Evolutionary conservation across 2,329 filamentous ascomycete species (phyloP), one percentile per base, ranked within the genome.

Genomic region (Fusarium annulatum): DNA sequence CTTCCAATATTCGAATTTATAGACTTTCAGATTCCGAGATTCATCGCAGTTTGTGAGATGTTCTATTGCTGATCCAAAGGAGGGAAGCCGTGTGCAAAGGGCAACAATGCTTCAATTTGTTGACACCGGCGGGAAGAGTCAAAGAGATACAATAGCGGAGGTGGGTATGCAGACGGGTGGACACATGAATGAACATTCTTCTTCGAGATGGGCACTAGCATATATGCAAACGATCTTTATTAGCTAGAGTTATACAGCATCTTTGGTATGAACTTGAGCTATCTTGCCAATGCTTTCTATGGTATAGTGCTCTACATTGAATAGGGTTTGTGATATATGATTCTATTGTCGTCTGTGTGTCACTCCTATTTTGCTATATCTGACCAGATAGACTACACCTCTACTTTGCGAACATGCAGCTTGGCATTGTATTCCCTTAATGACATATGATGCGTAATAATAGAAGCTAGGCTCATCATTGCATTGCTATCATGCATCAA

Each of bases 31-130:
- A 21, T n/a, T n/a, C 5, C 7, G 30, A 42, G 34, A 43, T 12
- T 43, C 52, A 48, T 59, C 30, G 26, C 52, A 30, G 41, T 38
- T 65, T 48, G 45, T 45, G 36, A 23, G 48, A 39, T 52, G 45
- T 23, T 38, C 33, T 28, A 52, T 67, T 39, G 14, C 38, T 36
- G 12, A n/a, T 55, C 28, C 39, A 53, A 56, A 34, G 36, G 36
- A 39, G n/a, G 2, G n/a, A 28, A 34, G 28, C 42, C 64, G 59
- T 65, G 69, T 69, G 65, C 26, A 36, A 34, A 34, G 23, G 36
- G 45, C 48, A 43, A 59, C 59, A 59, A 53, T 19, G 59, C 66
- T 65, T 69, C 59, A 51, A 19, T n/a, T 46, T 51, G 36, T 18
- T 38, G 41, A 48, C 65, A 65, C 59, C 45, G 52, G 38, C 41